Evolutionary conservation across 2,329 filamentous ascomycete genomes (phyloP), one percentile per base, ranked within the genome.

Genomic region (Fusarium pilosicola): DNA sequence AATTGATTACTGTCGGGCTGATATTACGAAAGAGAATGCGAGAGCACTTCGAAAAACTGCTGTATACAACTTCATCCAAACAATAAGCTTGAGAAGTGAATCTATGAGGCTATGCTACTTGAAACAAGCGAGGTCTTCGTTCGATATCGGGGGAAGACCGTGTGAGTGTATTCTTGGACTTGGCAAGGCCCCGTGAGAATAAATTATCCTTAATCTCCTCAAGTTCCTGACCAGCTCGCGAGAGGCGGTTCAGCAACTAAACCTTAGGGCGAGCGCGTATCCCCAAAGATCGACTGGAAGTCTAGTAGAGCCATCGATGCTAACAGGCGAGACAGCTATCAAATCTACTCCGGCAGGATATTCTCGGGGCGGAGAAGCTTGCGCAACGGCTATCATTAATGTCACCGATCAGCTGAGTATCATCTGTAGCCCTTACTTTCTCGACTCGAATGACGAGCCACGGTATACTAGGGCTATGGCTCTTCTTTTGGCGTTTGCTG

Each of bases 81-180:
- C 11, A 24, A 45, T 18, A 13, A 13, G 17, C 11, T 24, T 34
- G 3, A 34, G 6, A 34, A 1, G 6, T 14, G 0, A 42, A n/a
- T 42, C 1, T 12, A 17, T 42, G 4, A 24, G 9, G 2, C 0
- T 42, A 42, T 17, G 1, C 5, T 7, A 17, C 9, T 2, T n/a
- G 14, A 42, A 24, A 3, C 9, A n/a, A 24, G 1, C n/a, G 7
- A 13, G 11, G n/a, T 2, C 15, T 3, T 34, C 17, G 6, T 51
- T 6, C 3, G 10, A 18, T 24, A 24, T 24, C 3, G 17, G 11
- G 32, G 17, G 5, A 20, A 11, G 22, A 24, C 30, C 14, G 17
- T 8, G 22, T 20, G 11, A 32, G 22, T n/a, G 10, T n/a, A 7
- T n/a, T 49, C 5, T 6, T 8, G 10, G 22, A 17, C 15, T 11